phyloP scores from a whole-genome alignment of 2,329 filamentous ascomycete species.

The Pseudopyrenochaeta lycopersici region DNA sequence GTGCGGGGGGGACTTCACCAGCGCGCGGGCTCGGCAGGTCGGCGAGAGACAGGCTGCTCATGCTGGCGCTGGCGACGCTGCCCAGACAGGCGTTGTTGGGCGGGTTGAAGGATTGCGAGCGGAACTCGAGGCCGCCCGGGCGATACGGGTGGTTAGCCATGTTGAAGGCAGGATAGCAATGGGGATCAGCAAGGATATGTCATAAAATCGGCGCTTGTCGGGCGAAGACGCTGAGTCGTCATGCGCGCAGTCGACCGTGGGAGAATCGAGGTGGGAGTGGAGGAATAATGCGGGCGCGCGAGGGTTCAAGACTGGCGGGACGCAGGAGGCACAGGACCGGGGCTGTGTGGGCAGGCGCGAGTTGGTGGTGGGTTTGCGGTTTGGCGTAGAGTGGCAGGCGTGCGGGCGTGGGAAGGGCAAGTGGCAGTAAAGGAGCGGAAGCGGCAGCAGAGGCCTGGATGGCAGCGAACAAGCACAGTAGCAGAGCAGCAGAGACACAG shows the following conservation, averaged over 20 bases:
- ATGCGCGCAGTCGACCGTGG: constrained; percentile 40
- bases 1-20: constrained; percentile 78
- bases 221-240: constrained; percentile 35
- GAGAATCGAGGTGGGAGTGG: constrained; percentile 34
- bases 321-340: constrained; percentile 13
- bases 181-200: constrained; percentile 27
- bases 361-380: constrained; percentile 10
- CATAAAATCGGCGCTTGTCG: constrained; percentile 31
- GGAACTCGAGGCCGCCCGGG: constrained; percentile 45
- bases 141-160: constrained; percentile 42
- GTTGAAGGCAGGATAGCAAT: constrained; percentile 16
- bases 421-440: constrained; percentile 45
- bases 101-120: constrained; percentile 43
- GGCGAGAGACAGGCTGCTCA: constrained; percentile 43
- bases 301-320: constrained; percentile 6
- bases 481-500: constrained; percentile 8
- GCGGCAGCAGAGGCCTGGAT: constrained; percentile 24
- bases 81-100: constrained; percentile 24
- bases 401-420: constrained; percentile 10
- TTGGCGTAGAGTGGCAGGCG: constrained; percentile 12
- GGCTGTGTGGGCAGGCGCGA: constrained; percentile 21
- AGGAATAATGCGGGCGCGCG: constrained; percentile 22
- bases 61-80: constrained; percentile 37
- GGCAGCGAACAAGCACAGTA: constrained; percentile 1
- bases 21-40: constrained; percentile 59